phyloP scores from a whole-genome alignment of 1,284 basidiomycete species.

The Sanguinoderma infundibulare region DNA sequence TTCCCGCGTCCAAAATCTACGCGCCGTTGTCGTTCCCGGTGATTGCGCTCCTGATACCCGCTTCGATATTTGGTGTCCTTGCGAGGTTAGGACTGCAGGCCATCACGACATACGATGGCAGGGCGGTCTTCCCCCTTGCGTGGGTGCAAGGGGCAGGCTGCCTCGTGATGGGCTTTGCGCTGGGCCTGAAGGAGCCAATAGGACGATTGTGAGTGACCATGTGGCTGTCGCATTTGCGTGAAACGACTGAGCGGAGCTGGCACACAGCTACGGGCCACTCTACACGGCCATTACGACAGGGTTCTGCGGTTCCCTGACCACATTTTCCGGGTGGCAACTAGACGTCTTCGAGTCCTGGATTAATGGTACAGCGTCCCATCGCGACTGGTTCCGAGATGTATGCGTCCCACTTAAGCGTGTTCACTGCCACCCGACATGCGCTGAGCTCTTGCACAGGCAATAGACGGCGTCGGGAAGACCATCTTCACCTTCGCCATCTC shows the following conservation, averaged over 20 bases:
- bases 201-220: conserved; percentile 66
- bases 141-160: conserved; percentile 93
- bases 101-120: conserved; percentile 73
- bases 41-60: conserved; percentile 73
- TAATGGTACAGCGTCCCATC: conserved; percentile 61
- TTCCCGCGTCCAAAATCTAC: conserved; percentile 52
- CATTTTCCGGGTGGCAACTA: conserved; percentile 95
- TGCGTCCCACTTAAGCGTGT: conserved; percentile 37
- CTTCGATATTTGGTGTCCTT: conserved; percentile 80
- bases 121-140: conserved; percentile 81
- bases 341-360: conserved; percentile 89
- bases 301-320: conserved; percentile 95
- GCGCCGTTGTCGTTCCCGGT: conserved; percentile 67
- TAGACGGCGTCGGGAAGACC: conserved; percentile 87
- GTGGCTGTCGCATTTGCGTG: not conserved
- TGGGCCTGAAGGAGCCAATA: conserved; percentile 73
- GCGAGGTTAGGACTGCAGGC: conserved; percentile 77
- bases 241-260: not conserved
- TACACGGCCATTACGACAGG: conserved; percentile 93
- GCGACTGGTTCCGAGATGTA: conserved; percentile 82
- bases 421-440: not conserved
- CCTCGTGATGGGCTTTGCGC: conserved; percentile 85
- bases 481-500: conserved; percentile 80
- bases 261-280: conserved; percentile 78
- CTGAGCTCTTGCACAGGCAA: conserved; percentile 56